Percentiles rank a stretch among this genome's conserved stretches.
These are phyloP conservation scores for Epichloe elymi DNA, from an alignment of 2,329 filamentous ascomycete species.

Conservation along the genomic window DNA sequence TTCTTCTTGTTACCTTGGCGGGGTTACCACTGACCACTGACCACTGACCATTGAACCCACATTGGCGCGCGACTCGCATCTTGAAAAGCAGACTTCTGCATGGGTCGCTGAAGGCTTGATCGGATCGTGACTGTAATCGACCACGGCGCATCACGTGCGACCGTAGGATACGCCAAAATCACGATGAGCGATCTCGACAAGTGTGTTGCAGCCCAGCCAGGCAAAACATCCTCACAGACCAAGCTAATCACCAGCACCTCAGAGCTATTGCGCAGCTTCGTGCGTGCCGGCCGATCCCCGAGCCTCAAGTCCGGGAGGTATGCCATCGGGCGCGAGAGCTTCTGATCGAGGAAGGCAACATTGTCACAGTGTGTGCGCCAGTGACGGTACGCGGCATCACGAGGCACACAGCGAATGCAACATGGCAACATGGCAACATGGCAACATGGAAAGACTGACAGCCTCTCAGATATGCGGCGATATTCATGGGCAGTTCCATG, in stretches of 20 bases:
- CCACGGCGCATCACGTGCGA: conserved; percentile 8
- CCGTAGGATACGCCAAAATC: conserved; percentile 4
- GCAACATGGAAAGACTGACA: background rate
- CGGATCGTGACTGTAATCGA: conserved; percentile 8
- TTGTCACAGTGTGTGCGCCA: conserved; percentile 86
- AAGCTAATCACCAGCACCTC: background rate
- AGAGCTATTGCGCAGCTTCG: conserved; percentile 93
- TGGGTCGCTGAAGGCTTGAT: conserved; percentile 4
- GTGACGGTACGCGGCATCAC: conserved; percentile 54
- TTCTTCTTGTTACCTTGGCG: no score
- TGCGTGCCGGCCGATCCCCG: conserved; percentile 90
- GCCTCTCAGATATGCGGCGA: conserved; percentile 70
- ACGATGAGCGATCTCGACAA: conserved; percentile 88
- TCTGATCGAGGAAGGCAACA: conserved; percentile 93
- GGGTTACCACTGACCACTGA: background rate
- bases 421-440: no score
- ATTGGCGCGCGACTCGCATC: background rate
- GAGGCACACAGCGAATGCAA: background rate
- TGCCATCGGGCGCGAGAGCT: conserved; percentile 96
- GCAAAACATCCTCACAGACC: background rate
- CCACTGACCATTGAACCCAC: background rate
- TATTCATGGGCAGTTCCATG: conserved; percentile 93
- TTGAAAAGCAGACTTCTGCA: background rate
- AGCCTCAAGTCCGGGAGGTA: conserved; percentile 87
- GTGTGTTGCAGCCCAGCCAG: conserved; percentile 33